Percentiles rank a stretch among this genome's conserved stretches.
phyloP scores from a whole-genome alignment of 345 rosid genomes.

The Eucalyptus coolabah region DNA sequence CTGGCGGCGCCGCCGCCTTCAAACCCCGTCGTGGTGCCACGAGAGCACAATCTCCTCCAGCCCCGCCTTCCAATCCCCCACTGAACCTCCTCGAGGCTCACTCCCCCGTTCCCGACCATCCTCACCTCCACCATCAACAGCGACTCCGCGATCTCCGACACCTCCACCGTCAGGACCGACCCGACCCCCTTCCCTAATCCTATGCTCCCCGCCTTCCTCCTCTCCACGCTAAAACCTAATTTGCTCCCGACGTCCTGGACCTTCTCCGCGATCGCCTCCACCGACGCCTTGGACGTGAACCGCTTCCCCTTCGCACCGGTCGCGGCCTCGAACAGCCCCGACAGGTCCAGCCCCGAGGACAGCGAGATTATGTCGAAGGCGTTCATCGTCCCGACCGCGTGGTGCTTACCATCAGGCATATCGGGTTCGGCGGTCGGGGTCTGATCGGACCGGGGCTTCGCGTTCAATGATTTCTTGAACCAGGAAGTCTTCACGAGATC shows the following conservation, averaged over 20 bases:
- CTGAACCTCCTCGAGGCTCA: conserved; percentile 38
- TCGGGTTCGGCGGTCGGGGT: conserved; percentile 1
- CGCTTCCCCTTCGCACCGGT: conserved; percentile 35
- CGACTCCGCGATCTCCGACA: conserved; percentile 28
- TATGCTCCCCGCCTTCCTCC: conserved; percentile 37
- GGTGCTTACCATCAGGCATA: not conserved
- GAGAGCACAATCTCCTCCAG: conserved; percentile 51
- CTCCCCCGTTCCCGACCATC: conserved; percentile 24
- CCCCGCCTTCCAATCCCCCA: conserved; percentile 57
- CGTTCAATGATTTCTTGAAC: conserved; percentile 27
- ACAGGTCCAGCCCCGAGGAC: conserved; percentile 64
- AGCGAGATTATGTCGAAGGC: conserved; percentile 77
- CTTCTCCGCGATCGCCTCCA: conserved; percentile 48
- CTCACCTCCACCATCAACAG: conserved; percentile 47
- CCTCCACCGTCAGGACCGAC: conserved; percentile 34
- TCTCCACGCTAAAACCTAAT: conserved; percentile 56
- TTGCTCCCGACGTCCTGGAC: conserved; percentile 46
- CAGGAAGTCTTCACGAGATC: conserved; percentile 31
- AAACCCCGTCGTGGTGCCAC: conserved; percentile 35
- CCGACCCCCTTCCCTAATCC: conserved; percentile 50
- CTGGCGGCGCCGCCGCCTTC: not conserved
- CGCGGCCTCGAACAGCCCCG: conserved; percentile 45
- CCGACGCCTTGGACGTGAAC: conserved; percentile 39
- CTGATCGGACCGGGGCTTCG: not conserved
- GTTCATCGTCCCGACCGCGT: conserved; percentile 7